Evolutionary conservation across 2,329 filamentous ascomycete species (phyloP).

Genomic region (Hypoxylon sp.): DNA sequence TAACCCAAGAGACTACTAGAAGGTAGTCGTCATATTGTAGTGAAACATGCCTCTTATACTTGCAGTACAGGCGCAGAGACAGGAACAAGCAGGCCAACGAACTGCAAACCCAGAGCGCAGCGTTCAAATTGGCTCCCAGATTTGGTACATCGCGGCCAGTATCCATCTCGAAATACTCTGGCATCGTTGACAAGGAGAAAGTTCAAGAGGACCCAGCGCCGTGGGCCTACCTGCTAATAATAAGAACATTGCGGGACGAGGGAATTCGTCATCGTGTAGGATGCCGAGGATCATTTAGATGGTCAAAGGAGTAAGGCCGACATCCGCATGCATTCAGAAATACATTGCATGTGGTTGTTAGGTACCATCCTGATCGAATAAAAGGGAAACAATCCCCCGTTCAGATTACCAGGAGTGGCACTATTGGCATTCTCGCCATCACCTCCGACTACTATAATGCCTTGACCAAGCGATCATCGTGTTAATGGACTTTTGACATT

Average conservation of each 20-base stretch:
- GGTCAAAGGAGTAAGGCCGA: background rate
- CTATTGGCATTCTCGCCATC: background rate
- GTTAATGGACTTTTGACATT: background rate
- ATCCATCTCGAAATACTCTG: conserved; percentile 19
- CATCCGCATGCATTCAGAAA: background rate
- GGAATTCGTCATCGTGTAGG: conserved; percentile 23
- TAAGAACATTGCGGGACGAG: conserved; percentile 6
- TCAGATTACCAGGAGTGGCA: background rate
- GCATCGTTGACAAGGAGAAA: conserved; percentile 13
- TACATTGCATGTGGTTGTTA: conserved; percentile 3
- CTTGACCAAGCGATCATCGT: background rate
- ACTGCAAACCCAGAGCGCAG: conserved; percentile 20
- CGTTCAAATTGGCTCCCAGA: conserved; percentile 18
- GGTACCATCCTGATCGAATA: conserved; percentile 5
- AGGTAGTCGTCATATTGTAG: conserved; percentile 22
- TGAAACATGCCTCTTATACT: conserved; percentile 11
- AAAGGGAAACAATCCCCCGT: conserved; percentile 8
- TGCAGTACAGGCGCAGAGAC: conserved; percentile 24
- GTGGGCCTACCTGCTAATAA: conserved; percentile 18
- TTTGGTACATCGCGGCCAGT: conserved; percentile 16
- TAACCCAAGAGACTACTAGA: conserved; percentile 23
- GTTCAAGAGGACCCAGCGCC: background rate
- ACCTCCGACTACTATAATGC: background rate
- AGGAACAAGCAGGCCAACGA: conserved; percentile 17
- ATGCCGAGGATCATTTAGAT: conserved; percentile 8